Percentiles rank a stretch among this genome's conserved stretches.
These are phyloP conservation scores for Huntiella bhutanensis DNA, from an alignment of 2,329 filamentous ascomycete species.

Conservation along the genomic window DNA sequence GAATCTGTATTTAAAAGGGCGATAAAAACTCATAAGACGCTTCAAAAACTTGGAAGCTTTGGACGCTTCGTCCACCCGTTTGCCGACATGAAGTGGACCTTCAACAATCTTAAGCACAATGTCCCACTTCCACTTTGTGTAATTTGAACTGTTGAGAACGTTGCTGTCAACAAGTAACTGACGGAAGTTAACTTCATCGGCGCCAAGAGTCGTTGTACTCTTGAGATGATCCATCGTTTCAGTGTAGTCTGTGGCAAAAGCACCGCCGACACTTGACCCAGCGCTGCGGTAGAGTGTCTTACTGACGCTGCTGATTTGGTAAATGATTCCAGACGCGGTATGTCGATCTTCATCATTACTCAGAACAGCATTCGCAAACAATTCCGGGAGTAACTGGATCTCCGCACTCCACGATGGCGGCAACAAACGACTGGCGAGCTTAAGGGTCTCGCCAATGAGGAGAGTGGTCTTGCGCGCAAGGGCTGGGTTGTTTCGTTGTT, in stretches of 20 bases:
- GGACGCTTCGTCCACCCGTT: conserved; percentile 81
- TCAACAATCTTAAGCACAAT: conserved; percentile 80
- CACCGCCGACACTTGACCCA: not conserved
- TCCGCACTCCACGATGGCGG: conserved; percentile 67
- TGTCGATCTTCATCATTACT: conserved; percentile 57
- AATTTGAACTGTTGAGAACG: conserved; percentile 77
- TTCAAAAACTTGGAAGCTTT: conserved; percentile 94
- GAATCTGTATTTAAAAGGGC: conserved; percentile 93
- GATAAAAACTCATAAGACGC: conserved; percentile 80
- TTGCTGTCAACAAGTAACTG: conserved; percentile 57
- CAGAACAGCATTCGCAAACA: conserved; percentile 58
- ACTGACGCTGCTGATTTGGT: conserved; percentile 95
- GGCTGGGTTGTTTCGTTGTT: conserved; percentile 46
- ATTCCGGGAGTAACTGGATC: conserved; percentile 70
- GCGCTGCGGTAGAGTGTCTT: conserved; percentile 72
- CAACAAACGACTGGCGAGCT: conserved; percentile 69
- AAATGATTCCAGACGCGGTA: conserved; percentile 74
- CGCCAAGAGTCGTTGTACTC: conserved; percentile 6
- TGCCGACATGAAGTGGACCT: conserved; percentile 76
- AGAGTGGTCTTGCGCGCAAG: conserved; percentile 79
- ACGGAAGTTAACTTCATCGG: conserved; percentile 42
- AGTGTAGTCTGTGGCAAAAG: conserved; percentile 15
- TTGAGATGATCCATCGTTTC: conserved; percentile 38
- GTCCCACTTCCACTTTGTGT: conserved; percentile 94
- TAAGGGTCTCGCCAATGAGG: conserved; percentile 76